phyloP scores from a whole-genome alignment of 768 basidiomycete genomes.

The Psilocybe sp. region DNA sequence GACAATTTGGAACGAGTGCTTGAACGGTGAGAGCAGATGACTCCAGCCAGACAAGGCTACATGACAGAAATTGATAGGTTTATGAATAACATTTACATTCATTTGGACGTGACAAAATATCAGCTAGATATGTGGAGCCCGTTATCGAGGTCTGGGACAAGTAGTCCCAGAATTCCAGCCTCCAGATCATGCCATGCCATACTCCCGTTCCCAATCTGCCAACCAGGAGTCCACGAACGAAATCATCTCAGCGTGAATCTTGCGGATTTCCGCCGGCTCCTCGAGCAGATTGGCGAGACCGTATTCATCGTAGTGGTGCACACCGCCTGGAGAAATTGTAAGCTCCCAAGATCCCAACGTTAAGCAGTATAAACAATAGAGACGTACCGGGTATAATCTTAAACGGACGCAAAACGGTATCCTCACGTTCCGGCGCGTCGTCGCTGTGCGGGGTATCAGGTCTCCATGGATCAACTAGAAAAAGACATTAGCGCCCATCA shows the following conservation, averaged over 20 bases:
- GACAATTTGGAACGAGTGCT: neutral
- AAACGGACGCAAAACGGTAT: constrained; percentile 76
- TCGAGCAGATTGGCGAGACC: constrained; percentile 56
- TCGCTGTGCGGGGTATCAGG: constrained; percentile 82
- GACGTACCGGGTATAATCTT: constrained; percentile 80
- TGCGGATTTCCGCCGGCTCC: constrained; percentile 77
- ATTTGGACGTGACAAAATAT: neutral
- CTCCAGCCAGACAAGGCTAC: neutral
- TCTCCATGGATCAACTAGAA: constrained; percentile 84
- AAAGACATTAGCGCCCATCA: neutral
- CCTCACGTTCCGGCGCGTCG: constrained; percentile 63
- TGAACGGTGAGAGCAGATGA: neutral
- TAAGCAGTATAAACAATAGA: neutral
- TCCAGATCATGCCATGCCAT: constrained; percentile 12
- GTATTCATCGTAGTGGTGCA: constrained; percentile 79
- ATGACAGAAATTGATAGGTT: too few relatives aligned
- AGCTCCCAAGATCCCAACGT: neutral
- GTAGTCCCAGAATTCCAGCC: neutral
- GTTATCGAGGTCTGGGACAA: neutral
- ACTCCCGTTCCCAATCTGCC: constrained; percentile 37
- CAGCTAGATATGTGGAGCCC: neutral
- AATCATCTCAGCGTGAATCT: constrained; percentile 80
- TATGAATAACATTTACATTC: too few relatives aligned
- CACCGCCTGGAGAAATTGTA: constrained; percentile 43
- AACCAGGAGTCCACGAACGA: constrained; percentile 78